Conservation (phyloP, 1,284 basidiomycete species). For the Apiotrichum sp. region DNA sequence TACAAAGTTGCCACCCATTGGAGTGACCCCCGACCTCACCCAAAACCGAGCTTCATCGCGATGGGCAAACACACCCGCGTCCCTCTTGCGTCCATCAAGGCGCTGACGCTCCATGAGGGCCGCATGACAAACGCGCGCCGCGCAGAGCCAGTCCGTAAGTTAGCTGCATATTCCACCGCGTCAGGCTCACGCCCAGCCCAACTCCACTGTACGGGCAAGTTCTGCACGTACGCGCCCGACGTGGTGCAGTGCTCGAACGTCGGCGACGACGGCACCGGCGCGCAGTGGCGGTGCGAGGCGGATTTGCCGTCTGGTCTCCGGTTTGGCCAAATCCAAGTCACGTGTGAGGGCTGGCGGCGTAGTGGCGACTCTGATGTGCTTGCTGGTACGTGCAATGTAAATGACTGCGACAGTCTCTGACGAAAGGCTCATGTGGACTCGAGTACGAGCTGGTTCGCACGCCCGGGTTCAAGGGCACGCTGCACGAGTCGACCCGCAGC, state of each 20-base stretch:
- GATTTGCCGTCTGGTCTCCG: conserved; percentile 74
- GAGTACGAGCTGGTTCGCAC: conserved; percentile 62
- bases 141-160: conserved; percentile 56
- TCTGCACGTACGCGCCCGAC: conserved; percentile 74
- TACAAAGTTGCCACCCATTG: no score
- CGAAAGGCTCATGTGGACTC: conserved; percentile 69
- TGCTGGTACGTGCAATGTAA: conserved; percentile 56
- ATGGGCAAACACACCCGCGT: conserved; percentile 39
- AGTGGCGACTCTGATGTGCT: conserved; percentile 76
- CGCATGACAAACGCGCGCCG: conserved; percentile 61
- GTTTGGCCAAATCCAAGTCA: conserved; percentile 74
- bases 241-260: conserved; percentile 77
- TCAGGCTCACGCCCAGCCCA: conserved; percentile 49
- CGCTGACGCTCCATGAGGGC: conserved; percentile 73
- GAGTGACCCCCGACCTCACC: no score
- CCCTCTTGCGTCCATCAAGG: conserved; percentile 60
- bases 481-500: neutral
- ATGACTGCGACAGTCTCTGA: neutral
- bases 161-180: no score
- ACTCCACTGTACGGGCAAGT: conserved; percentile 69
- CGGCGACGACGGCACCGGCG: conserved; percentile 61
- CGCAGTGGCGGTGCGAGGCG: conserved; percentile 90
- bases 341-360: conserved; percentile 79
- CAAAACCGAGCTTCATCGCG: neutral
- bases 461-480: neutral